A percentile compares a stretch with the other conserved stretches of the same genome.
Conservation (phyloP, 305 asterid species). For the Fraxinus nigra region DNA sequence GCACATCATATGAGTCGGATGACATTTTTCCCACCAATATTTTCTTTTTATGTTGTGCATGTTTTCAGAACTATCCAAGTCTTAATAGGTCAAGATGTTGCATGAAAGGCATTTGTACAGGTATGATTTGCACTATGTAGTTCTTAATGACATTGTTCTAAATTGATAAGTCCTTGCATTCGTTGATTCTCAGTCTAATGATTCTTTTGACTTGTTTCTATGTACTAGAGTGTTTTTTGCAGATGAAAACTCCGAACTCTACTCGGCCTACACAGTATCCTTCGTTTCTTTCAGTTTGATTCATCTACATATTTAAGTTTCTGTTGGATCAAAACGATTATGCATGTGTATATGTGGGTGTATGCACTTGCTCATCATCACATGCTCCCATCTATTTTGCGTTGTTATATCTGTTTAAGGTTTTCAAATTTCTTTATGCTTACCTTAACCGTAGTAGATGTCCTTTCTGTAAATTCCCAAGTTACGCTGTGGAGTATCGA, state of each 20-base stretch:
- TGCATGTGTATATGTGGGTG: slow-evolving; percentile 1
- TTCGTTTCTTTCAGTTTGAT: slow-evolving; percentile 24
- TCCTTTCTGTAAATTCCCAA: slow-evolving; percentile 84
- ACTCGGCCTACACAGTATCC: slow-evolving; percentile 99
- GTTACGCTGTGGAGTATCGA: background rate
- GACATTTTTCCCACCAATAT: background rate
- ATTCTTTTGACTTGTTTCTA: slow-evolving; percentile 20
- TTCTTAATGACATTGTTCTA: background rate
- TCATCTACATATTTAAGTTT: background rate
- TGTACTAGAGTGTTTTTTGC: slow-evolving; percentile 82
- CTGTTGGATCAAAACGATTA: background rate
- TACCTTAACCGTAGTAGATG: slow-evolving; percentile 69
- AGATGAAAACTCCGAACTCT: slow-evolving; percentile 96
- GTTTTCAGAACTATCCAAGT: slow-evolving; percentile 91
- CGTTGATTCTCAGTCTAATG: background rate
- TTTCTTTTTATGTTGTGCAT: slow-evolving; percentile 18
- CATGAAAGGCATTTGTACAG: slow-evolving; percentile 96
- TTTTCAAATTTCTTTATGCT: slow-evolving; percentile 10
- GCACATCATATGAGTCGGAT: slow-evolving; percentile 5
- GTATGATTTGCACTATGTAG: slow-evolving; percentile 31
- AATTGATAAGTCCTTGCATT: background rate
- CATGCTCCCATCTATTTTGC: background rate
- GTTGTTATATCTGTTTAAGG: slow-evolving; percentile 7
- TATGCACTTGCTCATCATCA: background rate
- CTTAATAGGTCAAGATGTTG: slow-evolving; percentile 96